Base-by-base conservation (phyloP, 352 stramenopile species). In the Phytophthora macrochlamydospora region DNA sequence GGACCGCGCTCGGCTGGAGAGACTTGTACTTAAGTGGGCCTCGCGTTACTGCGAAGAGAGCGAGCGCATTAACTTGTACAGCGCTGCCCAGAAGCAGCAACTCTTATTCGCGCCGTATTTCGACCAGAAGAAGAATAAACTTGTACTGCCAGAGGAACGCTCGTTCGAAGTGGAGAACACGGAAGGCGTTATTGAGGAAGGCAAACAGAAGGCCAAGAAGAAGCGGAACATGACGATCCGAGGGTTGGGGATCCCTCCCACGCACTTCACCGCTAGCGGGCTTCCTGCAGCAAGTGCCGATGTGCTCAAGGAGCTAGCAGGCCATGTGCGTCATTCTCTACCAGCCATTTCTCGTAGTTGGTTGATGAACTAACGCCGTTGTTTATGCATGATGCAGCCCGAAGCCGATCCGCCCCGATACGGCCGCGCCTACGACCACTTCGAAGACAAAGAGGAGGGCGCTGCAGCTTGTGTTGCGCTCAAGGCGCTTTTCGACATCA, bases 21-120 rank as follows among this genome's bases (percentile, higher is more conserved):
- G 85, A 32, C 81, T 83, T 28, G 98, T 99, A 73, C 71, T 97
- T 8, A 71, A 93, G 24, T 99, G 97, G 97, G 97, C 94, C 0
- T 75, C 63, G 7, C 73, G 92, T 32, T 98, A 98, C 59, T 97
- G 95, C 48, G 81, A 93, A 0, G 97, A 99, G 62, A 92, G 94
- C n/a, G 66, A 96, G n/a, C 89, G 90, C 14, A 92, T 99, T 56
- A 99, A 99, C 76, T 75, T 98, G 28, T 96, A 92, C 57, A 98
- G 88, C 46, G 87, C 93, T 2, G 71, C 87, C 7, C 97, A 99
- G 73, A 94, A 99, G 45, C 85, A 95, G 69, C 97, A 98, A 5
- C 79, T 99, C 61, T 81, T 99, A n/a, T 99, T 99, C 66, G 97
- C 96, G 13, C 88, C 89, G 24, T 94, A 94, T 40, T 73, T 71